Evolutionary conservation across 495 filamentous ascomycete genomes (phyloP).

Genomic region (Lasiosphaeriaceae sp.): DNA sequence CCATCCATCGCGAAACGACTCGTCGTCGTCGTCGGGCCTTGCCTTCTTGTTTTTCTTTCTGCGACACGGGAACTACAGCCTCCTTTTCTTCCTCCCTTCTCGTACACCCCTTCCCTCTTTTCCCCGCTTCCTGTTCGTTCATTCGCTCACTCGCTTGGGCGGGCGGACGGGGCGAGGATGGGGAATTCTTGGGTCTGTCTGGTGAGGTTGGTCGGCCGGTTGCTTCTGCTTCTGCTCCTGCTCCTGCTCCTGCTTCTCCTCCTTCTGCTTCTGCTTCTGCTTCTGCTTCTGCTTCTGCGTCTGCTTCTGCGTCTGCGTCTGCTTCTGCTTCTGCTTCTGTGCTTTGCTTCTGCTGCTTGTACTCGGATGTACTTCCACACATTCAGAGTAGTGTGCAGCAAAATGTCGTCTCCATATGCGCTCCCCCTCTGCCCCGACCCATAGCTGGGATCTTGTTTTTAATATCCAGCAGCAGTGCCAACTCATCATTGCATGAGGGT

Average conservation of each 20-base stretch:
- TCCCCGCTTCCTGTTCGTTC: neutral
- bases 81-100: neutral
- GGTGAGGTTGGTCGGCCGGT: neutral
- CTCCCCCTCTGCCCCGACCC: slow-evolving; percentile 15
- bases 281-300: too few relatives aligned
- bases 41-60: neutral
- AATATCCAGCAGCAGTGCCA: slow-evolving; percentile 74
- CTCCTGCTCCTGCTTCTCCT: too few relatives aligned
- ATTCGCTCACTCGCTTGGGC: slow-evolving; percentile 1
- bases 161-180: neutral
- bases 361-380: neutral
- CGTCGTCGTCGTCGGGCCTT: neutral
- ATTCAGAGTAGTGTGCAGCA: neutral
- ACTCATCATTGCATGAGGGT: slow-evolving; percentile 82
- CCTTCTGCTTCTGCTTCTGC: too few relatives aligned
- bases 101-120: neutral
- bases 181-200: neutral
- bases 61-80: neutral
- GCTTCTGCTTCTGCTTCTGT: neutral
- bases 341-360: neutral
- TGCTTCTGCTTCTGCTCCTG: too few relatives aligned
- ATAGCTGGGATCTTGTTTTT: slow-evolving; percentile 44
- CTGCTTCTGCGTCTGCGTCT: too few relatives aligned
- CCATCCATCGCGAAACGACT: neutral
- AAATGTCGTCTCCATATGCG: neutral